Percentiles rank a stretch among this genome's conserved stretches.
Evolutionary conservation across 306 rosid genomes (phyloP).

Genomic region (Luffa aegyptiaca): DNA sequence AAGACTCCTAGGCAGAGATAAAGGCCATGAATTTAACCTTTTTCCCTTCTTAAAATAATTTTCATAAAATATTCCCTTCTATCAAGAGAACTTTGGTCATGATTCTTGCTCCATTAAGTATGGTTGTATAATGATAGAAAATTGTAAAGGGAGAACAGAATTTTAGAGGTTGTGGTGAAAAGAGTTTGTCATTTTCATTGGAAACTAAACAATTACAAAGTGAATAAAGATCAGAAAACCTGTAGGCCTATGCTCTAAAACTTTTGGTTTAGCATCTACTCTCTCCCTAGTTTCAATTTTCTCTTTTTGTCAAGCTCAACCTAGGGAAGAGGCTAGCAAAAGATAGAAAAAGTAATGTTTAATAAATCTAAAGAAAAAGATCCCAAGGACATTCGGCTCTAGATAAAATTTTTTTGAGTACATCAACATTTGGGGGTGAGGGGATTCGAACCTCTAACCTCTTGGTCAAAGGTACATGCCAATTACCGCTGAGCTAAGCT

Average conservation of each 20-base stretch:
- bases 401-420: too few relatives aligned
- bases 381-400: background rate
- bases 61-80: background rate
- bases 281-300: background rate
- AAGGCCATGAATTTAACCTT: background rate
- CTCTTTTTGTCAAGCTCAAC: background rate
- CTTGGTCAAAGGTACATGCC: too few relatives aligned
- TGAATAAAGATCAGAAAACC: background rate
- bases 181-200: conserved; percentile 3
- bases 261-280: background rate
- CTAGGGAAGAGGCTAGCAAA: background rate
- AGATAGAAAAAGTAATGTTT: background rate
- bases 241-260: background rate
- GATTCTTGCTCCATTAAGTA: conserved; percentile 6
- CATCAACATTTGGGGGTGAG: too few relatives aligned
- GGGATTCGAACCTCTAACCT: too few relatives aligned
- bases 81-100: background rate
- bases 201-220: background rate
- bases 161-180: background rate
- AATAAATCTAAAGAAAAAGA: background rate
- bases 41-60: background rate
- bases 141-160: background rate
- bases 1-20: conserved; percentile 13
- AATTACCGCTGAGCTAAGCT: too few relatives aligned
- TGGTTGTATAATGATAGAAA: background rate